Percentiles rank a stretch among this genome's conserved stretches.
Evolutionary conservation across 2,329 filamentous ascomycete species (phyloP).

Genomic region (Stagonosporopsis vannaccii): DNA sequence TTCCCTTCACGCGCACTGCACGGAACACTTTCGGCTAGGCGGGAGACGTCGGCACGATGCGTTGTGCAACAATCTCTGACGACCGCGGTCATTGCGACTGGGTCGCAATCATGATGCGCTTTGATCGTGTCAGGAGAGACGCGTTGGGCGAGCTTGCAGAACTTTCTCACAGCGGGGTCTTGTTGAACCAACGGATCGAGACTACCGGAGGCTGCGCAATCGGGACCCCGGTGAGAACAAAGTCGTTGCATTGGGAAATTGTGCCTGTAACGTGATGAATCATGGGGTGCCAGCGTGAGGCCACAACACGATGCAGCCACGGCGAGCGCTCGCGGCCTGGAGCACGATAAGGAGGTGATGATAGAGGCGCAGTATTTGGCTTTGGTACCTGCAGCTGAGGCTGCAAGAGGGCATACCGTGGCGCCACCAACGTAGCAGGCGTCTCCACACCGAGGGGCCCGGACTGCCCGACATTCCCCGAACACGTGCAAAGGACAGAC

Average conservation of each 20-base stretch:
- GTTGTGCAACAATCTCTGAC: conserved; percentile 6
- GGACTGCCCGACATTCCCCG: conserved; percentile 14
- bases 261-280: background rate
- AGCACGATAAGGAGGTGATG: conserved; percentile 16
- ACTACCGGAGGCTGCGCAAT: conserved; percentile 10
- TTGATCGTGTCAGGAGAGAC: conserved; percentile 17
- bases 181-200: conserved; percentile 19
- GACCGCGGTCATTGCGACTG: conserved; percentile 11
- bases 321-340: background rate
- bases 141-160: conserved; percentile 22
- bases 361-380: conserved; percentile 18
- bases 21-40: conserved; percentile 2
- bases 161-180: conserved; percentile 23
- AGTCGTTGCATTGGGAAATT: conserved; percentile 7
- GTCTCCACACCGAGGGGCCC: conserved; percentile 19
- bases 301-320: conserved; percentile 4
- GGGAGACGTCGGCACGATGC: conserved; percentile 23
- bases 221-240: conserved; percentile 18
- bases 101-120: conserved; percentile 12
- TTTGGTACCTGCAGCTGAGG: conserved; percentile 16
- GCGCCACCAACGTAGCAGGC: conserved; percentile 29
- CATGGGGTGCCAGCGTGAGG: conserved; percentile 7
- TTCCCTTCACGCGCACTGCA: conserved; percentile 22
- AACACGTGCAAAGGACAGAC: conserved; percentile 20
- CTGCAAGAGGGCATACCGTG: conserved; percentile 25